Evolutionary conservation across 2,329 filamentous ascomycete genomes (phyloP), one percentile per base, ranked within the genome.

Genomic region (Boeremia exigua): DNA sequence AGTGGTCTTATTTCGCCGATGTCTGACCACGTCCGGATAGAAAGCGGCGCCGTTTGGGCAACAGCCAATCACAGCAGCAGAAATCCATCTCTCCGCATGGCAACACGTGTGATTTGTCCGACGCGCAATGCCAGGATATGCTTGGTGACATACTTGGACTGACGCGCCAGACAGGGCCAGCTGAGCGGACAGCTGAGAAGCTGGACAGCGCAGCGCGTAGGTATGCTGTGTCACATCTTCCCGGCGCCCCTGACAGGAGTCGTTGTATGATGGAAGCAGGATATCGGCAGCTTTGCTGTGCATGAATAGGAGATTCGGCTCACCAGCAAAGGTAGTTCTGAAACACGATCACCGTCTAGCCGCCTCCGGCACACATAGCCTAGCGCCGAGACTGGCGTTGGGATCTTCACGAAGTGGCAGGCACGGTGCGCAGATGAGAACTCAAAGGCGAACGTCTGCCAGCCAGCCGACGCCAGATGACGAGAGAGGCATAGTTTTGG

Each of bases 291-390:
- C 33, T 39, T 19, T 39, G 23, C 33, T 48, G 27, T 45, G 39
- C 33, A 44, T 6, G 25, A 56, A 56, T 51, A 56, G 47, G 53
- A 56, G 47, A 17, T 36, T 34, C 14, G 53, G 36, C 19, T 47
- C 42, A 33, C n/a, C 36, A 30, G 36, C 15, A n/a, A 29, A 30
- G 17, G 40, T 50, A n/a, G 47, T 37, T 17, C 32, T 56, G 53
- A 56, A 56, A 56, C 53, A 46, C 37, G 47, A 43, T 48, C 19
- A 23, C 36, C 15, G 19, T 56, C 15, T 36, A 29, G 53, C 46
- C 30, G 46, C 36, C 53, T 50, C 42, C 11, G 23, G 42, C 53
- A 15, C 14, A 47, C 34, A 11, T 37, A 48, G 47, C 3, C 47
- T 56, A 51, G 53, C 15, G 46, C 25, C 23, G 28, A 25, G 40